phyloP scores from a whole-genome alignment of 2,329 filamentous ascomycete species.

The Stachybotrys echinatus region DNA sequence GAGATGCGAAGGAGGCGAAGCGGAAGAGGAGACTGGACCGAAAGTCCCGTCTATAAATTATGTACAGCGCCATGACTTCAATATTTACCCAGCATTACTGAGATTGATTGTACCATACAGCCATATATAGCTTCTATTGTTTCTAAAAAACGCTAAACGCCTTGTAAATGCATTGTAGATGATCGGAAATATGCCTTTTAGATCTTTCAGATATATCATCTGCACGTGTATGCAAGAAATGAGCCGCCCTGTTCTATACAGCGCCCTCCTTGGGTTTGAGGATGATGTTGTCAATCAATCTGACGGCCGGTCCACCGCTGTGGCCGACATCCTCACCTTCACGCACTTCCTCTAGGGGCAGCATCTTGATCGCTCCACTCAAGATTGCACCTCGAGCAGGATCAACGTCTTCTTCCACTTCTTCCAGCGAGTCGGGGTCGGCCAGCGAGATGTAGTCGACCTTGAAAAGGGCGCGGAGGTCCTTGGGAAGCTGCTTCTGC shows the following conservation, averaged over 20 bases:
- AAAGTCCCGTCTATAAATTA: slow-evolving; percentile 41
- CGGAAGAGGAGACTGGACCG: slow-evolving; percentile 44
- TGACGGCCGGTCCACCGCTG: slow-evolving; percentile 66
- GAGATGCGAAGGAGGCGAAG: slow-evolving; percentile 38
- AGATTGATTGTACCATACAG: background rate
- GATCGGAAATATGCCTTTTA: background rate
- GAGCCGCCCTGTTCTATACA: too few relatives aligned
- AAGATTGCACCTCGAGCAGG: slow-evolving; percentile 69
- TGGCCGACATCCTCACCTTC: slow-evolving; percentile 72
- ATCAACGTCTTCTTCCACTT: slow-evolving; percentile 66
- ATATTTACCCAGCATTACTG: background rate
- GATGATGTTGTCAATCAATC: slow-evolving; percentile 92
- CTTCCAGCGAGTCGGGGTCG: slow-evolving; percentile 77
- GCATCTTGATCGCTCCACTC: slow-evolving; percentile 87
- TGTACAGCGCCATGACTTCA: slow-evolving; percentile 2
- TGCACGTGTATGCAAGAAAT: background rate
- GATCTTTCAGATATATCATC: background rate
- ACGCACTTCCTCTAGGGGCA: slow-evolving; percentile 66
- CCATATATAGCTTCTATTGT: background rate
- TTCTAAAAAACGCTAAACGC: background rate
- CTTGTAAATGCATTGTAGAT: background rate
- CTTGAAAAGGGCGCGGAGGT: slow-evolving; percentile 66
- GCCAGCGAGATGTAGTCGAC: slow-evolving; percentile 91
- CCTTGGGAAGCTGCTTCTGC: slow-evolving; percentile 56
- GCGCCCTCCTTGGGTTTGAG: slow-evolving; percentile 36